Evolutionary conservation across 1,284 basidiomycete genomes (phyloP), one percentile per base, ranked within the genome.

Genomic region (Leccinum subspadiceum): DNA sequence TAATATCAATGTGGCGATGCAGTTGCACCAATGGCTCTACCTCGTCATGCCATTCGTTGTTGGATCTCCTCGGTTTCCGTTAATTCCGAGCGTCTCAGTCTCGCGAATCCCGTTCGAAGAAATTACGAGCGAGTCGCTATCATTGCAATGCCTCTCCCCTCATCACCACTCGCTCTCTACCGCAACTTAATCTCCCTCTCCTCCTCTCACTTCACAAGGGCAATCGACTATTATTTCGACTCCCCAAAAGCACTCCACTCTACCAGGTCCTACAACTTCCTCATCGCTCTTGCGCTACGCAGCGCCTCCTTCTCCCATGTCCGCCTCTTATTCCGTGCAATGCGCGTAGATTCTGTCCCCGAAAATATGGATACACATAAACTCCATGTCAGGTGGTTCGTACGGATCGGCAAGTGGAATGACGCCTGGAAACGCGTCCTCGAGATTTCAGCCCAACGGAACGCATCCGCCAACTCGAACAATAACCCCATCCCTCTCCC

Each of bases 251-350:
- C 64, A 17, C 65, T 78, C 52, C 82, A 79, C 56, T 81, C 81
- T 10, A 78, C 78, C 44, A 73, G 73, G 44, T 83, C 84, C 2
- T 85, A 81, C 68, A 85, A 86, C 66, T 64, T 82, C 17, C 76
- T 86, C 65, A 77, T 86, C 55, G 64, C 67, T 48, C 65, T 83
- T 24, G 78, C 80, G 3, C 67, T 86, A 58, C 78, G 78, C 29
- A 76, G 76, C 60, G 69, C 73, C 6, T 74, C 76, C 33, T 80
- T 77, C 60, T 79, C 81, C 5, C 73, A 73, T 4, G 77, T 75
- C 6, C 68, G 61, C 24, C 76, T 75, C 63, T 72, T 86, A 44
- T 67, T 85, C 12, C 51, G 60, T 7, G 71, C 70, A 53, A 83
- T 85, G 78, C 68, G 68, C 24, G 62, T 66, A 33, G 75, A 77